A percentile compares a stretch with the other conserved stretches of the same genome.
These are phyloP conservation scores for Pleoardoris graminearum DNA, from an alignment of 2,329 filamentous ascomycete species.

Conservation along the genomic window DNA sequence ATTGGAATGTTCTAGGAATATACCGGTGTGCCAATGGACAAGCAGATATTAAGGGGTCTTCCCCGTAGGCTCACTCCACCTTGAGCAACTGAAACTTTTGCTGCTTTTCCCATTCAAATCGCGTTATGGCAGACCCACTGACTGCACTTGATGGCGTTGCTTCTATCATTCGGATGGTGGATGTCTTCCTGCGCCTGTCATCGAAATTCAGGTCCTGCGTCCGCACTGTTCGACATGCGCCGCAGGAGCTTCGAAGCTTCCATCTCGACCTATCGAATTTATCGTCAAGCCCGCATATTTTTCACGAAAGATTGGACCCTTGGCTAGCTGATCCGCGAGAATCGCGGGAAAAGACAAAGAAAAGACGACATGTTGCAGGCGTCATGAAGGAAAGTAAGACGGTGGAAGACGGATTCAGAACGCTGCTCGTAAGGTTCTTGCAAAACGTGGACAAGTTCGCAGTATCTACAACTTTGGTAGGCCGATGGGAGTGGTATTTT, in stretches of 20 bases:
- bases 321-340: neutral
- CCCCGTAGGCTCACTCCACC: neutral
- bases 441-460: neutral
- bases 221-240: conserved; percentile 7
- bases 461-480: neutral
- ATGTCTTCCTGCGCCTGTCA: neutral
- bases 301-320: neutral
- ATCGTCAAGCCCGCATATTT: conserved; percentile 4
- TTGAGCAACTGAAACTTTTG: neutral
- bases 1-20: neutral
- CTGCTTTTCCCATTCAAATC: neutral
- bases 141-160: conserved; percentile 4
- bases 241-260: conserved; percentile 6
- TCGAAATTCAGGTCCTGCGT: conserved; percentile 2
- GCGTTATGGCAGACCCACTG: conserved; percentile 3
- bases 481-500: conserved; percentile 10
- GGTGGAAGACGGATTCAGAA: conserved; percentile 1
- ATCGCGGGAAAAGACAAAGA: neutral
- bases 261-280: conserved; percentile 8
- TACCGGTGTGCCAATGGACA: neutral
- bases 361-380: conserved; percentile 5
- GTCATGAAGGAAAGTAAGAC: conserved; percentile 6
- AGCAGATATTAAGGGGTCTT: neutral
- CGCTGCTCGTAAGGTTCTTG: conserved; percentile 8
- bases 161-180: conserved; percentile 6